Conservation (phyloP, 305 asterid species). For the Nicotiana rustica region DNA sequence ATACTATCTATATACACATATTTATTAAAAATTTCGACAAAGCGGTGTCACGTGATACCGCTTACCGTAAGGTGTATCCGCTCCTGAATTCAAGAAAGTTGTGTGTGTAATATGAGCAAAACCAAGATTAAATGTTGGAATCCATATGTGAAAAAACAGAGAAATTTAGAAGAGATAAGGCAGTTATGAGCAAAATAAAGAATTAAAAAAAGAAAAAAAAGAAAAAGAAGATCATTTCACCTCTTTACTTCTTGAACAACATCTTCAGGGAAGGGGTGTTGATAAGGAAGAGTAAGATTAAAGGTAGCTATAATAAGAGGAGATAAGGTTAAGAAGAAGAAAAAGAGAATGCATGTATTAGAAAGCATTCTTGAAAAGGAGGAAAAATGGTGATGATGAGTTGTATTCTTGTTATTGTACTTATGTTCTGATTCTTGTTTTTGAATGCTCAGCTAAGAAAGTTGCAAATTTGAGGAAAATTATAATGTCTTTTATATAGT, state of each 20-base stretch:
- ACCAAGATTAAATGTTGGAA: conserved; percentile 30
- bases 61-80: too few relatives aligned
- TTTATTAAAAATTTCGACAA: too few relatives aligned
- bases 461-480: conserved; percentile 4
- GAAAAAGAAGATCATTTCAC: conserved; percentile 39
- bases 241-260: conserved; percentile 79
- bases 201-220: neutral
- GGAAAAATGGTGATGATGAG: conserved; percentile 17
- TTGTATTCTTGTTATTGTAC: conserved; percentile 30
- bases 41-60: too few relatives aligned
- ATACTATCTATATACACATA: too few relatives aligned
- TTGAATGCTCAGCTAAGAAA: conserved; percentile 28
- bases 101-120: neutral
- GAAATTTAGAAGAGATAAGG: conserved; percentile 44
- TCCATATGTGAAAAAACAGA: neutral
- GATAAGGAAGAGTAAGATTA: conserved; percentile 82
- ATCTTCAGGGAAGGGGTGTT: conserved; percentile 87
- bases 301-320: conserved; percentile 42
- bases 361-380: conserved; percentile 57
- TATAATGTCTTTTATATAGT: conserved; percentile 24
- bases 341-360: conserved; percentile 47
- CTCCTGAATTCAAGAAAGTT: too few relatives aligned
- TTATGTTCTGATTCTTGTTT: conserved; percentile 40
- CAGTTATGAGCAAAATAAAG: conserved; percentile 25
- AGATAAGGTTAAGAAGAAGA: conserved; percentile 50